Conservation (phyloP, 176 grass and related monocot species). For the Dactylis glomerata region DNA sequence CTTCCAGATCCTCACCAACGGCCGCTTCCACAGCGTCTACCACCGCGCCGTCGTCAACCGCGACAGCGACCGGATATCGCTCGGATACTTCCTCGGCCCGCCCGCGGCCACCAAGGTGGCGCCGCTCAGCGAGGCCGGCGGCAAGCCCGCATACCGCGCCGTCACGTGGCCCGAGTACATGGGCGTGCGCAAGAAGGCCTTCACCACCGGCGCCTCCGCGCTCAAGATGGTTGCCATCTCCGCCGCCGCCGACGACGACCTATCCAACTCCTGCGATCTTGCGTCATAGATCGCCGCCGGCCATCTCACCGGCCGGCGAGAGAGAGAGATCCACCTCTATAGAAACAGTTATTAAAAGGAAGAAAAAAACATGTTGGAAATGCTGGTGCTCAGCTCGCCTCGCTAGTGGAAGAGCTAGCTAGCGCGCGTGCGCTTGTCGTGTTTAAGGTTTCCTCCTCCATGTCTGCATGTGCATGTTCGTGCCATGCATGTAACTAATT, state of each 20-base stretch:
- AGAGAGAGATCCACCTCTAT: not conserved
- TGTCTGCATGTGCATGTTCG: not conserved
- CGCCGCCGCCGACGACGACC: not conserved
- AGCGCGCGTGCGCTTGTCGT: constrained; percentile 16
- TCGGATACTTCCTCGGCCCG: constrained; percentile 80
- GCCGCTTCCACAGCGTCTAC: constrained; percentile 74
- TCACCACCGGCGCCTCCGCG: constrained; percentile 52
- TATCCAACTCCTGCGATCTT: not conserved
- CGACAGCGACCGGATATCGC: constrained; percentile 57
- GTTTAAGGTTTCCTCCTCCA: constrained; percentile 30
- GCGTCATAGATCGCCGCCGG: not conserved
- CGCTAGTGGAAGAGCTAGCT: not conserved
- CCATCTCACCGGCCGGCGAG: constrained; percentile 1
- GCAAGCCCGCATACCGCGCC: constrained; percentile 54
- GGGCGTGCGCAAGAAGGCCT: constrained; percentile 64
- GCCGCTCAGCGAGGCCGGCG: constrained; percentile 45
- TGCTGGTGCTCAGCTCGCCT: not conserved
- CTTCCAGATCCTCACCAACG: constrained; percentile 90
- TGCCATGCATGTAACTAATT: not conserved
- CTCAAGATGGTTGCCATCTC: constrained; percentile 51
- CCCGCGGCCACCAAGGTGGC: constrained; percentile 43
- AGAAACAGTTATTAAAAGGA: not conserved
- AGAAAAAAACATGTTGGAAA: not conserved
- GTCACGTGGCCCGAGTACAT: constrained; percentile 96
- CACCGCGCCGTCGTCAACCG: constrained; percentile 90